Conservation (phyloP, 305 asterid genomes). For the Plantago rigida region DNA sequence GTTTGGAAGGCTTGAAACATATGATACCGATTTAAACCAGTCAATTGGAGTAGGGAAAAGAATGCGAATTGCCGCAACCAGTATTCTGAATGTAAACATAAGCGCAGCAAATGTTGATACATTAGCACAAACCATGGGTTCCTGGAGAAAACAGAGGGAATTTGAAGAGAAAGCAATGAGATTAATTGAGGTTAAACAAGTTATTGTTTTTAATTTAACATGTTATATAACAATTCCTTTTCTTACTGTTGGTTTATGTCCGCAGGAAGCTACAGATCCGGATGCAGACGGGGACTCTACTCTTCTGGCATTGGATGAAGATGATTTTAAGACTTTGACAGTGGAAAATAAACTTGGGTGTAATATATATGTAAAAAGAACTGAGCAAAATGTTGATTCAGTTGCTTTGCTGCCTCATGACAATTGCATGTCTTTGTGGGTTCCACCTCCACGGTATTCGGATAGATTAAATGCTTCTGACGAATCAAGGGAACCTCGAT, state of each 20-base stretch:
- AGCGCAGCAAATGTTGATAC: slow-evolving; percentile 83
- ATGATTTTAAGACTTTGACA: slow-evolving; percentile 68
- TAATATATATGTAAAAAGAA: slow-evolving; percentile 63
- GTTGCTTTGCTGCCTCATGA: slow-evolving; percentile 46
- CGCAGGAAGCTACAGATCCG: slow-evolving; percentile 58
- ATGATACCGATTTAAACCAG: slow-evolving; percentile 55
- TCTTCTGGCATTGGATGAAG: slow-evolving; percentile 78
- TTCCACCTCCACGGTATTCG: slow-evolving; percentile 92
- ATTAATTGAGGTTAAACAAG: slow-evolving; percentile 50
- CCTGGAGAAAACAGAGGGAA: slow-evolving; percentile 92
- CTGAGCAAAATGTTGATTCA: slow-evolving; percentile 45
- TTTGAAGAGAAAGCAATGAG: slow-evolving; percentile 81
- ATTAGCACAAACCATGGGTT: slow-evolving; percentile 63
- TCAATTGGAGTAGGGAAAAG: slow-evolving; percentile 61
- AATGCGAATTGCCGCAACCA: slow-evolving; percentile 81
- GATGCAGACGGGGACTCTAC: slow-evolving; percentile 46
- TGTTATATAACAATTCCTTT: slow-evolving; percentile 21
- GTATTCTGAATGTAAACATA: slow-evolving; percentile 69
- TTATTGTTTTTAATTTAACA: slow-evolving; percentile 13
- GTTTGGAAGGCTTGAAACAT: slow-evolving; percentile 79
- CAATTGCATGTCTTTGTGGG: slow-evolving; percentile 53
- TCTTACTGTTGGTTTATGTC: slow-evolving; percentile 28
- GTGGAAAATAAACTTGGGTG: slow-evolving; percentile 96
- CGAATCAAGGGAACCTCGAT: slow-evolving; percentile 82
- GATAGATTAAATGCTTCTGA: slow-evolving; percentile 79